Conservation (phyloP, 2,329 filamentous ascomycete species). For the Aciculosporium take region DNA sequence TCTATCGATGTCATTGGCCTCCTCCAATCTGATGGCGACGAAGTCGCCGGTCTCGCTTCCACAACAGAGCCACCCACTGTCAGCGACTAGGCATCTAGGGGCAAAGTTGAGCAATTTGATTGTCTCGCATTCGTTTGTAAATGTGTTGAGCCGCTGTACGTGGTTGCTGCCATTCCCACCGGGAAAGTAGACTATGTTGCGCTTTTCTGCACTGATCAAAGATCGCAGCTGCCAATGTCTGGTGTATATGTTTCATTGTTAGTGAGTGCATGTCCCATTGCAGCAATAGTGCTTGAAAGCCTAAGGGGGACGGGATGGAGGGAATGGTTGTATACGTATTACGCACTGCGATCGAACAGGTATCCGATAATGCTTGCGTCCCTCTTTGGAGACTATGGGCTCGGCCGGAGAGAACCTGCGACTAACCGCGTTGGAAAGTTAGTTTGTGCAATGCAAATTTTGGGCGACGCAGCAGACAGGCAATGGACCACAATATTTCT, state of each 20-base stretch:
- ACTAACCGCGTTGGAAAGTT: not conserved
- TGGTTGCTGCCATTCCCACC: slow-evolving; percentile 51
- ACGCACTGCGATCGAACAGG: slow-evolving; percentile 48
- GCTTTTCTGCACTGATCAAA: slow-evolving; percentile 67
- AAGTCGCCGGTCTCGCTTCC: slow-evolving; percentile 84
- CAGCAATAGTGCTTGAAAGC: not conserved
- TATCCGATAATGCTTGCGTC: slow-evolving; percentile 53
- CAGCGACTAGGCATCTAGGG: slow-evolving; percentile 78
- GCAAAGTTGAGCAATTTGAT: slow-evolving; percentile 56
- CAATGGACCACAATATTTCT: not conserved
- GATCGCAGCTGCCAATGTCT: slow-evolving; percentile 85
- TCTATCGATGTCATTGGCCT: slow-evolving; percentile 17
- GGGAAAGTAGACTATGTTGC: slow-evolving; percentile 73
- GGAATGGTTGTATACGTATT: slow-evolving; percentile 18
- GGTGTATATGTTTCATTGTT: slow-evolving; percentile 2
- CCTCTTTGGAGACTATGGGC: slow-evolving; percentile 42
- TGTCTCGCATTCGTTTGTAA: slow-evolving; percentile 55
- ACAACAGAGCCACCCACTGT: slow-evolving; percentile 77
- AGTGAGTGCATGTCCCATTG: not conserved
- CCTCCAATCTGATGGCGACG: slow-evolving; percentile 55
- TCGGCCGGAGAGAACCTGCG: slow-evolving; percentile 51
- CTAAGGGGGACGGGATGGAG: not conserved
- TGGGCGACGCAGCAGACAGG: not conserved
- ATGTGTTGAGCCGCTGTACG: slow-evolving; percentile 55
- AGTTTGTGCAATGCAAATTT: not conserved